Conservation (phyloP, 306 rosid genomes). For the Morella rubra region DNA sequence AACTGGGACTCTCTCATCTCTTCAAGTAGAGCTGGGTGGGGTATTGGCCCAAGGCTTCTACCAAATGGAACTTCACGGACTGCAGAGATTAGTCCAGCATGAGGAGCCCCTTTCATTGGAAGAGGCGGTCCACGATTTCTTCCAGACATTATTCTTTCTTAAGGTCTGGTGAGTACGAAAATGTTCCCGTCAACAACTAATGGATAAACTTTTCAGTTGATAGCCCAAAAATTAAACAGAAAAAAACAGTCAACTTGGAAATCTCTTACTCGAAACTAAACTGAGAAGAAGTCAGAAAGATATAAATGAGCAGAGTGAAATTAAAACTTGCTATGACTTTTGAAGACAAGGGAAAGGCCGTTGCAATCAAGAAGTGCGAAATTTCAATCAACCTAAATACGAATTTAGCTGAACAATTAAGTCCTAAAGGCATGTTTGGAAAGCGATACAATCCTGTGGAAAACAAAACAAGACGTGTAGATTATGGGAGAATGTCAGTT, state of each 20-base stretch:
- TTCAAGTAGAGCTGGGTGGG: conserved; percentile 69
- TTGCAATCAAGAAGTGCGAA: background rate
- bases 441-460: background rate
- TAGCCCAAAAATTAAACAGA: background rate
- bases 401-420: background rate
- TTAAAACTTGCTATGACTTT: background rate
- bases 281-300: background rate
- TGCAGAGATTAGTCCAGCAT: conserved; percentile 51
- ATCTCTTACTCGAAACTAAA: background rate
- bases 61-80: conserved; percentile 60
- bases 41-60: conserved; percentile 57
- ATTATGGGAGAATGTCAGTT: background rate
- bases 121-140: conserved; percentile 79
- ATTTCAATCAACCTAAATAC: background rate
- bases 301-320: background rate
- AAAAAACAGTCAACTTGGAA: background rate
- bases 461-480: background rate
- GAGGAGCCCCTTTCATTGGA: conserved; percentile 52
- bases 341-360: background rate
- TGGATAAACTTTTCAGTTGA: background rate
- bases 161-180: background rate
- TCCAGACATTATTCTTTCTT: conserved; percentile 54
- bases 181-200: background rate
- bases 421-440: background rate
- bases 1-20: conserved; percentile 76